Evolutionary conservation across 768 basidiomycete genomes (phyloP).

Genomic region (Leccinum aurantiacum): DNA sequence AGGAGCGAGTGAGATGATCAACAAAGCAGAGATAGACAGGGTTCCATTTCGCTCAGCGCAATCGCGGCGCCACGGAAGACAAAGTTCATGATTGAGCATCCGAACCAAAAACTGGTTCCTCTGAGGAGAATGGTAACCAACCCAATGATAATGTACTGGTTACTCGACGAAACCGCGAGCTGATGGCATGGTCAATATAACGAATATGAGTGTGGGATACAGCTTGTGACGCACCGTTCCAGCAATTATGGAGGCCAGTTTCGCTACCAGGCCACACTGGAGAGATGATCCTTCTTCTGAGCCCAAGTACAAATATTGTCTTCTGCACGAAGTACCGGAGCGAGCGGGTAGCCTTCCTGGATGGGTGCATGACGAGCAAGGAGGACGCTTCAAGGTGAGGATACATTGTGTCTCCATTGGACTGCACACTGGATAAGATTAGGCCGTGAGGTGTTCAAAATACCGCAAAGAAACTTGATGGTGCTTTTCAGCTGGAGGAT

Average conservation of each 20-base stretch:
- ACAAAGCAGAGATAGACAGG: constrained; percentile 50
- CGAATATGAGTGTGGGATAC: not conserved
- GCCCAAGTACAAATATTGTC: constrained; percentile 26
- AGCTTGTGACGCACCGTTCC: constrained; percentile 35
- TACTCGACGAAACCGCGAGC: constrained; percentile 53
- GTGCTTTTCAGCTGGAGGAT: not conserved
- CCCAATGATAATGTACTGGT: constrained; percentile 51
- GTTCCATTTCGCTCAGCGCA: constrained; percentile 39
- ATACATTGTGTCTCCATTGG: not conserved
- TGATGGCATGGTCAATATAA: constrained; percentile 11
- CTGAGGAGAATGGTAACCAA: constrained; percentile 58
- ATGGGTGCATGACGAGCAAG: not conserved
- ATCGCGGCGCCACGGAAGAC: constrained; percentile 63
- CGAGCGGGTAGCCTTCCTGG: not conserved
- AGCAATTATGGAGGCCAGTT: constrained; percentile 54
- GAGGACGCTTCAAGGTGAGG: not conserved
- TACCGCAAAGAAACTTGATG: not conserved
- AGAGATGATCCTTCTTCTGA: constrained; percentile 39
- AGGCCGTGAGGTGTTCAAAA: not conserved
- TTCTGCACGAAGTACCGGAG: not conserved
- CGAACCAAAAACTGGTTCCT: constrained; percentile 46
- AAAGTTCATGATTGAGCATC: constrained; percentile 50
- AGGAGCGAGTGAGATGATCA: constrained; percentile 63
- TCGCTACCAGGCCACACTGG: constrained; percentile 50
- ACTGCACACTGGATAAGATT: constrained; percentile 1